These are phyloP conservation scores for Mortierella sp. DNA, from an alignment of 371 early-diverging fungal species.

Conservation along the genomic window DNA sequence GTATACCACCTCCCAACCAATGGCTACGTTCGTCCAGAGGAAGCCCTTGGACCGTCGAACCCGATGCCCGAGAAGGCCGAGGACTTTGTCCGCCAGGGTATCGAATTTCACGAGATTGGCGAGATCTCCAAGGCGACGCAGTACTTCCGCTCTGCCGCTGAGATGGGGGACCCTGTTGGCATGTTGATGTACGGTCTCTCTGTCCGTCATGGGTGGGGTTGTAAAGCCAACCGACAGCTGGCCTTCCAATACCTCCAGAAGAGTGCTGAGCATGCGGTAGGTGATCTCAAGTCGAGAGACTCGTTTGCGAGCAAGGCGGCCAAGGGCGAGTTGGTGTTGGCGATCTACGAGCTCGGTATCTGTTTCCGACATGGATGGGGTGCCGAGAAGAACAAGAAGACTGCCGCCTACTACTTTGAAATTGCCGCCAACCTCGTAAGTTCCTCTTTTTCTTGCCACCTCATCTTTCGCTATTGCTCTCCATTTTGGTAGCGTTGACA, in stretches of 20 bases:
- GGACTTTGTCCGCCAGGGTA: slow-evolving; percentile 67
- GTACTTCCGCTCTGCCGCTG: slow-evolving; percentile 85
- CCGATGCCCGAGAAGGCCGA: slow-evolving; percentile 61
- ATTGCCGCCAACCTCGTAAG: slow-evolving; percentile 85
- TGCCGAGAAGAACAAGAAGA: slow-evolving; percentile 81
- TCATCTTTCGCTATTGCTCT: not conserved
- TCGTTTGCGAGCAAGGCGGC: slow-evolving; percentile 59
- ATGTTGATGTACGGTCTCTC: slow-evolving; percentile 93
- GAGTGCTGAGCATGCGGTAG: slow-evolving; percentile 81
- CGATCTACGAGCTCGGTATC: slow-evolving; percentile 90
- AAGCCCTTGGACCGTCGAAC: slow-evolving; percentile 54
- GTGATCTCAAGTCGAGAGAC: slow-evolving; percentile 63
- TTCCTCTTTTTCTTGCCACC: not conserved
- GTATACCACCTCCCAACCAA: slow-evolving; percentile 42
- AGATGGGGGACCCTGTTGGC: slow-evolving; percentile 80
- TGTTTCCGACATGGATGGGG: slow-evolving; percentile 96
- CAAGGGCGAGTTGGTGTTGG: slow-evolving; percentile 75
- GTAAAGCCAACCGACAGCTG: slow-evolving; percentile 69
- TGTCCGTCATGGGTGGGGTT: slow-evolving; percentile 93
- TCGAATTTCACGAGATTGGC: slow-evolving; percentile 77
- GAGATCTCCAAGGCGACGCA: slow-evolving; percentile 85
- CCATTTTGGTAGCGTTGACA: not conserved
- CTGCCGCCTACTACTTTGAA: slow-evolving; percentile 88
- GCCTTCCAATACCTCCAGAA: slow-evolving; percentile 84
- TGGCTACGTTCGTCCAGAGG: slow-evolving; percentile 54